These are phyloP conservation scores for Aspergillus sp. DNA, from an alignment of 2,329 filamentous ascomycete genomes.

Conservation along the genomic window DNA sequence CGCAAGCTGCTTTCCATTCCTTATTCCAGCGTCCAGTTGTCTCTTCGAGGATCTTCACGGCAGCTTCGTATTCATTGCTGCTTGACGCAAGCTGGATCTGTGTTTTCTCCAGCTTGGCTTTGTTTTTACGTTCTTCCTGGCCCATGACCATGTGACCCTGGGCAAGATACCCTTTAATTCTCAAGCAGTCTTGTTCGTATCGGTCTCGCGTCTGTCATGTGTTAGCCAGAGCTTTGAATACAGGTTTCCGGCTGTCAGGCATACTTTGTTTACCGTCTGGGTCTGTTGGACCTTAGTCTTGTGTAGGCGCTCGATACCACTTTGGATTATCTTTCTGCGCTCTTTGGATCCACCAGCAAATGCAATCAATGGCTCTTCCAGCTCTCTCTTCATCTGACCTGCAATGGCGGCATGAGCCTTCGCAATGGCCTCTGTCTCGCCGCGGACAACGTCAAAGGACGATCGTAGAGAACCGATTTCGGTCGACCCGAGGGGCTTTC, in stretches of 20 bases:
- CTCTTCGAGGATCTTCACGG: constrained; percentile 90
- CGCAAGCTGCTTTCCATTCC: constrained; percentile 96
- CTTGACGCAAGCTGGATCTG: constrained; percentile 90
- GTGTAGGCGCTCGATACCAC: constrained; percentile 87
- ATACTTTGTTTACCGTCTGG: constrained; percentile 84
- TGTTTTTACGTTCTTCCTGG: constrained; percentile 97
- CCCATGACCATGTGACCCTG: constrained; percentile 99
- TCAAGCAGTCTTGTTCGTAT: constrained; percentile 95
- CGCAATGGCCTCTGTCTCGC: constrained; percentile 87
- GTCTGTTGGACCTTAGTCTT: constrained; percentile 95
- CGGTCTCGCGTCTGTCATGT: constrained; percentile 72
- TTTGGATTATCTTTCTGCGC: constrained; percentile 91
- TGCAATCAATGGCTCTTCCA: constrained; percentile 88
- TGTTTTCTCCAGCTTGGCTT: constrained; percentile 97
- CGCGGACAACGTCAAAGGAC: constrained; percentile 83
- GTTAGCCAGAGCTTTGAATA: constrained; percentile 10
- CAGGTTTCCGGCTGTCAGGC: neutral
- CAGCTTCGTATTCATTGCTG: constrained; percentile 89
- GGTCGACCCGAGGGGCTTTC: constrained; percentile 84
- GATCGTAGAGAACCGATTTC: constrained; percentile 79
- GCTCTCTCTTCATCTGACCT: constrained; percentile 89
- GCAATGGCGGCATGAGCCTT: constrained; percentile 92
- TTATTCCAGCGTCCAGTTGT: constrained; percentile 95
- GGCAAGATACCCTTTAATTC: constrained; percentile 97
- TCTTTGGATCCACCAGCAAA: constrained; percentile 97